phyloP scores from a whole-genome alignment of 2,329 filamentous ascomycete genomes.

The Aotearoamyces nothofagi region DNA sequence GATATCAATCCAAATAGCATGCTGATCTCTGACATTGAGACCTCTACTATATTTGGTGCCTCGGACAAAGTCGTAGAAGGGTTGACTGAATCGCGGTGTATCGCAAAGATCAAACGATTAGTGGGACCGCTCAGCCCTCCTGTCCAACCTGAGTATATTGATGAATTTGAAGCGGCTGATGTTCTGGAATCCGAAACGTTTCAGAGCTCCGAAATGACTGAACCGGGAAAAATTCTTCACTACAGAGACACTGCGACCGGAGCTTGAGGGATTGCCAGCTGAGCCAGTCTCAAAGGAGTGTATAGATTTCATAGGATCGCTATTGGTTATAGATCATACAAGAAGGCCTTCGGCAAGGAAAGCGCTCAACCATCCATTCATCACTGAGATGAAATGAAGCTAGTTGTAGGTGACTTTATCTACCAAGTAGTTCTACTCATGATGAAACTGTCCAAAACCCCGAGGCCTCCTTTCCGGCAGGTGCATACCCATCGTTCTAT shows the following conservation, averaged over 20 bases:
- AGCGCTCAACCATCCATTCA: constrained; percentile 5
- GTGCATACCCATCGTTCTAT: too few relatives aligned
- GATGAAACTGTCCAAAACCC: too few relatives aligned
- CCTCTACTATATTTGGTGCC: constrained; percentile 10
- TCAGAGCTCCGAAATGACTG: constrained; percentile 1
- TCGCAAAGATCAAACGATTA: constrained; percentile 11
- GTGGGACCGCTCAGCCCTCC: constrained; percentile 8
- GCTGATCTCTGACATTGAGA: too few relatives aligned
- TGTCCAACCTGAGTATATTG: constrained; percentile 1
- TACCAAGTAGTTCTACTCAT: neutral
- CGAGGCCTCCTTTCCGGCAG: neutral
- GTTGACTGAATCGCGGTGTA: constrained; percentile 10
- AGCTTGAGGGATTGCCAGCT: constrained; percentile 4
- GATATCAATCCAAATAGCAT: too few relatives aligned
- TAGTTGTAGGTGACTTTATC: neutral
- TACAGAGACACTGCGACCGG: too few relatives aligned
- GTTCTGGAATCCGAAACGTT: constrained; percentile 2
- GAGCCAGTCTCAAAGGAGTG: constrained; percentile 2
- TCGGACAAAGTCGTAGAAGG: constrained; percentile 10
- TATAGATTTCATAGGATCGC: constrained; percentile 5
- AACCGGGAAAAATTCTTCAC: constrained; percentile 1
- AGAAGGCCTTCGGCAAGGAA: constrained; percentile 7
- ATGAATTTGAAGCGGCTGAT: constrained; percentile 1
- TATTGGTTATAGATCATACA: constrained; percentile 5
- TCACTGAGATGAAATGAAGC: neutral